A percentile compares a stretch with the other conserved stretches of the same genome.
These are phyloP conservation scores for Xylariaceae sp. DNA, from an alignment of 2,329 filamentous ascomycete species.

Conservation along the genomic window DNA sequence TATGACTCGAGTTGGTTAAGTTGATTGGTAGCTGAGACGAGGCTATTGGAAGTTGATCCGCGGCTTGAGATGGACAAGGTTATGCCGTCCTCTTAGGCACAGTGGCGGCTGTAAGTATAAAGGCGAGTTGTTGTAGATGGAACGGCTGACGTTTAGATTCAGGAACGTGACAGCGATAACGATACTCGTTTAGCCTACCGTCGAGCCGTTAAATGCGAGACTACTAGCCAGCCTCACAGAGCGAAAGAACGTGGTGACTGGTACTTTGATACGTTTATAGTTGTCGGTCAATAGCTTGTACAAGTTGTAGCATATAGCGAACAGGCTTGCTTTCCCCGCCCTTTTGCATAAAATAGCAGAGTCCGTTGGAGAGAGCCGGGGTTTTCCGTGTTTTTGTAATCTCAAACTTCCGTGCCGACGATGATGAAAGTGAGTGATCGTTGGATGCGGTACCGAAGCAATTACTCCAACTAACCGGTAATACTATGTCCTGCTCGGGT, in stretches of 20 bases:
- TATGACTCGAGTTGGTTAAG: neutral
- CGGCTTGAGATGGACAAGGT: neutral
- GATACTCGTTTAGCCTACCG: neutral
- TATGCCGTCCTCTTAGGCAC: neutral
- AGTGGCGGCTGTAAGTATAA: neutral
- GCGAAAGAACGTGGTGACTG: neutral
- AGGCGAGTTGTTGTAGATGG: neutral
- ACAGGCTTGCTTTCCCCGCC: neutral
- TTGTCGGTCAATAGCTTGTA: constrained; percentile 5
- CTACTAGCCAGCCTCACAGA: neutral
- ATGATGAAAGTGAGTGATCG: neutral
- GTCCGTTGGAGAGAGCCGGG: neutral
- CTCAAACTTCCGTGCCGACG: neutral
- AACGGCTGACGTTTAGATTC: neutral
- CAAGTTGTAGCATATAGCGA: neutral
- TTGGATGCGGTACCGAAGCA: constrained; percentile 6
- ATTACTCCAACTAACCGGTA: neutral
- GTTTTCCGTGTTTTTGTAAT: constrained; percentile 5
- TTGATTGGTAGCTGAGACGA: neutral
- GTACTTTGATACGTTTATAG: neutral
- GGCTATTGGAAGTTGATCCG: neutral
- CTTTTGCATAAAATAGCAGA: neutral
- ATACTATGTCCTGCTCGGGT: neutral
- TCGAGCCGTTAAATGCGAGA: neutral
- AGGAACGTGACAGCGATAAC: neutral